Evolutionary conservation across 352 stramenopile species (phyloP), one percentile per base, ranked within the genome.

Genomic region (Blastocystis sp.): DNA sequence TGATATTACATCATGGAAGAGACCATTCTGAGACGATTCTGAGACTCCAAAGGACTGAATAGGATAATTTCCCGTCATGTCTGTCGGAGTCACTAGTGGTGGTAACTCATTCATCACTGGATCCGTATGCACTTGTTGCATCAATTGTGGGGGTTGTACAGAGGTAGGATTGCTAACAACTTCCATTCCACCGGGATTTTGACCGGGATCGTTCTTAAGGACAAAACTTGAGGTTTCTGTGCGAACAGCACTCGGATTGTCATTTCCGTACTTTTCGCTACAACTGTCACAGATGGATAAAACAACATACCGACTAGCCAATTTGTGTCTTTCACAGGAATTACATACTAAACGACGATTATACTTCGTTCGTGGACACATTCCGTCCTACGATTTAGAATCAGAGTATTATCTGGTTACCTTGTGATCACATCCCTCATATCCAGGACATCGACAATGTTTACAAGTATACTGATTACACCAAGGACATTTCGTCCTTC

Each of bases 261-360:
- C 71, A 24, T 61, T 83, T n/a, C 71, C 71, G 49, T 83, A 83
- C 51, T 83, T 83, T 43, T 83, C 71, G 21, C 71, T 83, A 43
- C 1, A 0, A 2, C 14, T 75, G 24, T 52, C 21, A 37, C 14
- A 61, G 19, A 12, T n/a, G 11, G n/a, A 32, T 29, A 27, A 61
- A 24, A 37, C 35, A 12, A 78, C 59, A 5, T 39, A 87, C 77
- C 61, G 71, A 46, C 65, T 87, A 16, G 77, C 77, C 57, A 87
- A 58, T 42, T 87, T 87, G 58, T 87, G 77, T n/a, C 77, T 51
- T 29, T 87, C 77, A 35, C 77, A 87, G 35, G 77, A 87, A 78
- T 87, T 87, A 29, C 77, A 87, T 1, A 87, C 77, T 29, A 87
- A 77, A 51, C 77, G 77, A 37, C 77, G 77, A 87, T 87, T 87